phyloP scores from a whole-genome alignment of 768 basidiomycete species.

The Tylopilus balloui region DNA sequence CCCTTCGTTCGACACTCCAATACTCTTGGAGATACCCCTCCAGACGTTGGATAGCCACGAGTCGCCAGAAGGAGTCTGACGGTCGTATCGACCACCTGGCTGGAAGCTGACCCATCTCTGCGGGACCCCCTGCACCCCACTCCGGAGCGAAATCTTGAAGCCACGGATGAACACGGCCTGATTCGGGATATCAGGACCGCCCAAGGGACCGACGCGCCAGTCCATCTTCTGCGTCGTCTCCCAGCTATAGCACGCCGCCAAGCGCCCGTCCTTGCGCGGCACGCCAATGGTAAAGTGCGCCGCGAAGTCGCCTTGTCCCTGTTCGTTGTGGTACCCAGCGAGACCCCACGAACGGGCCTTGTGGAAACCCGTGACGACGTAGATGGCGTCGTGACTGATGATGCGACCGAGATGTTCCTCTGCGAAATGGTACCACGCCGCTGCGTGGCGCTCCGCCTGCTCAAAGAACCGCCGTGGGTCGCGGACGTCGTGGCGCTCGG shows the following conservation, averaged over 20 bases:
- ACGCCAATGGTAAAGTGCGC: conserved; percentile 14
- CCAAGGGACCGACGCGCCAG: conserved; percentile 17
- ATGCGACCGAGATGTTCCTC: conserved; percentile 24
- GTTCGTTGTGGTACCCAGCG: conserved; percentile 19
- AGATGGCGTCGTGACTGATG: conserved; percentile 31
- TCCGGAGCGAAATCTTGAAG: conserved; percentile 28
- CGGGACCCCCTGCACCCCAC: conserved; percentile 9
- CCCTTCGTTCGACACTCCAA: conserved; percentile 10
- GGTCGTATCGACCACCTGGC: background rate
- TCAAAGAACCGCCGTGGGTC: conserved; percentile 24
- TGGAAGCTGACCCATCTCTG: conserved; percentile 16
- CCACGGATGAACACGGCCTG: conserved; percentile 31
- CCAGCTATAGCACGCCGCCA: conserved; percentile 16
- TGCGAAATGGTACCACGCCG: conserved; percentile 31
- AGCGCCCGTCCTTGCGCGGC: background rate
- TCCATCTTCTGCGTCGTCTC: conserved; percentile 16
- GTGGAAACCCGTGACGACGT: conserved; percentile 30
- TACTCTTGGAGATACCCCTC: conserved; percentile 14
- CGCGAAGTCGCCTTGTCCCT: background rate
- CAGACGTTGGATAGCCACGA: conserved; percentile 19
- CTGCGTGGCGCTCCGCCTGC: conserved; percentile 25
- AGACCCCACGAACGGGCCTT: conserved; percentile 30
- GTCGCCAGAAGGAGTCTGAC: background rate
- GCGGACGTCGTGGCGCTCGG: conserved; percentile 23
- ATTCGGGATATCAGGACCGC: conserved; percentile 13